Base-by-base conservation (phyloP, 1,284 basidiomycete species). In the Papiliotrema flavescens region DNA sequence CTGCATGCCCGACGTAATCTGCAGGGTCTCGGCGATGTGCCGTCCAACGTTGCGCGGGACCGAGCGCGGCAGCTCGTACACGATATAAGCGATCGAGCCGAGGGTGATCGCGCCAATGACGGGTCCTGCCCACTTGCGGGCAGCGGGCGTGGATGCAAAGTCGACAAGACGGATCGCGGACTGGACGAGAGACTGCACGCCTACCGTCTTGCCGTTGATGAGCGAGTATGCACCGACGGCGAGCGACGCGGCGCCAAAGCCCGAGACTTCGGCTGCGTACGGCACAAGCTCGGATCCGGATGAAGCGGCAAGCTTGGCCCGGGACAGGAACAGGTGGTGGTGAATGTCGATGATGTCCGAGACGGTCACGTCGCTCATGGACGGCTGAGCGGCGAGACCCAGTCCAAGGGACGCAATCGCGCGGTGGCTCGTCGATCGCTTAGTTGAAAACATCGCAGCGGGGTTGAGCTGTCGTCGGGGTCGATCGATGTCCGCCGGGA, bases 11-110 rank as follows among this genome's bases (percentile, higher is more conserved):
- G 67, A 63, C 28, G 53, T 52, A 17, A 55, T 47, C 57, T 80
- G 66, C 15, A 91, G 79, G 15, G 83, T 80, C 1, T 83, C 78
- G 41, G 74, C 71, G 22, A 80, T 62, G 47, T 89, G 82, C 53
- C 90, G 82, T 2, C 93, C 93, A 55, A 97, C 83, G 34, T 92
- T 97, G 59, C 85, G 83, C n/a, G 96, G 96, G 59, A 99, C 88
- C 2, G 90, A 86, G 67, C 80, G 84, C 0, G 96, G 96, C 24
- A 98, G 82, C 69, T 98, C 94, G 63, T 90, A 78, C 51, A 98
- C 80, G 59, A 96, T 79, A 78, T 95, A 98, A 1, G 84, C 86
- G 2, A 87, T 83, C 15, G 88, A 78, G 15, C 91, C 91, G 51
- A 90, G 78, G 17, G 86, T 83, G 46, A 85, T 76, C 11, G 69